Percentiles rank a stretch among this genome's conserved stretches.
These are phyloP conservation scores for Yarrowia bubula DNA, from an alignment of 805 yeast genomes.

Conservation along the genomic window DNA sequence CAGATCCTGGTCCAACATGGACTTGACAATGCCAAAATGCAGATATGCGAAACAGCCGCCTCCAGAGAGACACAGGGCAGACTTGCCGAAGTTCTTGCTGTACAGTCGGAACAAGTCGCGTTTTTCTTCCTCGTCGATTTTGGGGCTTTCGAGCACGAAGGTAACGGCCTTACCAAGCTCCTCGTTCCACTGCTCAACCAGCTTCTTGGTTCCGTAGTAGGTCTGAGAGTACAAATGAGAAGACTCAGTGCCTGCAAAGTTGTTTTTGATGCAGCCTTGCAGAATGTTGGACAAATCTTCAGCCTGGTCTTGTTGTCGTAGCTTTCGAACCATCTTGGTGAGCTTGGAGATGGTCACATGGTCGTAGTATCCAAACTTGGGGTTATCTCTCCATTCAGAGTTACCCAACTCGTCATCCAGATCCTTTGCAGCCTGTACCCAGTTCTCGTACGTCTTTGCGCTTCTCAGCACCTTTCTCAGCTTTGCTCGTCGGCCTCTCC, in stretches of 20 bases:
- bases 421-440: slow-evolving; percentile 56
- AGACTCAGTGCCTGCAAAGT: slow-evolving; percentile 78
- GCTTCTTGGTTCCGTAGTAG: slow-evolving; percentile 68
- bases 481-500: slow-evolving; percentile 56
- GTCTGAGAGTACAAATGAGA: slow-evolving; percentile 68
- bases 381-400: slow-evolving; percentile 63
- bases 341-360: slow-evolving; percentile 56
- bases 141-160: slow-evolving; percentile 43
- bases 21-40: slow-evolving; percentile 74
- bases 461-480: slow-evolving; percentile 51
- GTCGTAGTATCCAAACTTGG: slow-evolving; percentile 66
- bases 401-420: slow-evolving; percentile 58
- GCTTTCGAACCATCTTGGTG: slow-evolving; percentile 43
- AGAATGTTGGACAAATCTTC: slow-evolving; percentile 55
- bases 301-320: slow-evolving; percentile 40
- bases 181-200: slow-evolving; percentile 54
- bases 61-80: slow-evolving; percentile 72
- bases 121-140: slow-evolving; percentile 46
- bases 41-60: slow-evolving; percentile 78
- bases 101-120: slow-evolving; percentile 54
- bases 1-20: slow-evolving; percentile 62
- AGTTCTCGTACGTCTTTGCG: slow-evolving; percentile 56
- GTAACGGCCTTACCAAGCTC: slow-evolving; percentile 53
- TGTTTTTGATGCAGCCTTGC: slow-evolving; percentile 65
- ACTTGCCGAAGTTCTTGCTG: slow-evolving; percentile 63